Evolutionary conservation across 2,329 filamentous ascomycete genomes (phyloP).

Genomic region (Pseudogymnoascus sp.): DNA sequence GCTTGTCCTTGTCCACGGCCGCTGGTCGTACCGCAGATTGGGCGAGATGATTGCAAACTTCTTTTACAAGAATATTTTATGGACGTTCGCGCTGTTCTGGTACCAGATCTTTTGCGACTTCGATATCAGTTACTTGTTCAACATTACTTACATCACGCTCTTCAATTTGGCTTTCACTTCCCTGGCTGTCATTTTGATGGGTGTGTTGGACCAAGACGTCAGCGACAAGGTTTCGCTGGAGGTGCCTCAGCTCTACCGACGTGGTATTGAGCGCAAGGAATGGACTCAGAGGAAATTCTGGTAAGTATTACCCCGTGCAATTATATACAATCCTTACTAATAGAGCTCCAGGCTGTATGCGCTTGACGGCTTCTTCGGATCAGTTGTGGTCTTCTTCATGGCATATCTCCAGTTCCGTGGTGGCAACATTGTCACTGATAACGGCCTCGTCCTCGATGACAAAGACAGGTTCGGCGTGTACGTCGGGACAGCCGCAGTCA

Average conservation of each 20-base stretch:
- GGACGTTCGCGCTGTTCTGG: conserved; percentile 96
- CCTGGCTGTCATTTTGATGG: conserved; percentile 86
- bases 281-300: conserved; percentile 97
- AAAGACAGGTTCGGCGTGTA: conserved; percentile 79
- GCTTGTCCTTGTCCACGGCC: conserved; percentile 79
- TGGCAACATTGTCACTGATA: conserved; percentile 58
- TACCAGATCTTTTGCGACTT: conserved; percentile 93
- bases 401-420: conserved; percentile 73
- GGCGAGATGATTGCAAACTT: conserved; percentile 95
- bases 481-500: conserved; percentile 71
- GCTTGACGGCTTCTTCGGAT: conserved; percentile 90
- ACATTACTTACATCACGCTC: conserved; percentile 94
- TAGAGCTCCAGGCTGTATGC: conserved; percentile 66
- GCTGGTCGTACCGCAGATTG: conserved; percentile 89
- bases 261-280: conserved; percentile 90
- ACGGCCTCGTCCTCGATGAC: conserved; percentile 69
- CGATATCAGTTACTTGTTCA: conserved; percentile 93
- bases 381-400: conserved; percentile 85
- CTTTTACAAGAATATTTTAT: conserved; percentile 99
- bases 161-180: conserved; percentile 98
- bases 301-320: conserved; percentile 42
- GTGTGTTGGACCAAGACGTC: conserved; percentile 94
- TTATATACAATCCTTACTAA: conserved; percentile 13
- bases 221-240: conserved; percentile 87
- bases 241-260: conserved; percentile 88